A percentile compares a stretch with the other conserved stretches of the same genome.
phyloP scores from a whole-genome alignment of 2,329 filamentous ascomycete species.

The Penicillium italicum region DNA sequence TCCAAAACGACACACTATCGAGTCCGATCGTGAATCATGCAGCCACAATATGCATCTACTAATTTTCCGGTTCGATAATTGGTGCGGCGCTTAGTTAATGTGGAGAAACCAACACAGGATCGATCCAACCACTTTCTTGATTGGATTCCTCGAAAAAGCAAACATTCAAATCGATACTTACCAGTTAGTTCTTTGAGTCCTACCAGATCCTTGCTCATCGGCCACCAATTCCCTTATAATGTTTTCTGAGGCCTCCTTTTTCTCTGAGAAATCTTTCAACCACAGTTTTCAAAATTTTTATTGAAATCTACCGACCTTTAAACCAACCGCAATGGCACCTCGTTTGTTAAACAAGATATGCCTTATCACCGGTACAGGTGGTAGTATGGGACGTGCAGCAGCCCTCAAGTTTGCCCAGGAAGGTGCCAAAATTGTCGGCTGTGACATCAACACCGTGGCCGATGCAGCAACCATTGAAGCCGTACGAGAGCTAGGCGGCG shows the following conservation, averaged over 20 bases:
- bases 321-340: not conserved
- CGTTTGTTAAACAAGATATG: constrained; percentile 2
- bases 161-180: not conserved
- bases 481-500: not conserved
- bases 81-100: not conserved
- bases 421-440: not conserved
- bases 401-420: constrained; percentile 2
- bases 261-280: not conserved
- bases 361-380: constrained; percentile 1
- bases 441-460: not conserved
- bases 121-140: not conserved
- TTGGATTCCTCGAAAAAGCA: not conserved
- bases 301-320: not conserved
- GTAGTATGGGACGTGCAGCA: constrained; percentile 4
- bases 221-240: not conserved
- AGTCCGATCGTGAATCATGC: not conserved
- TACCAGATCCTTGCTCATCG: not conserved
- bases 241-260: not conserved
- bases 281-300: not conserved
- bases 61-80: not conserved
- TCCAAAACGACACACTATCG: no score
- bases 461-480: not conserved
- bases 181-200: not conserved
- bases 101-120: not conserved
- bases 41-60: not conserved